These are phyloP conservation scores for Colletotrichum tabaci DNA, from an alignment of 2,329 filamentous ascomycete genomes.

Conservation along the genomic window DNA sequence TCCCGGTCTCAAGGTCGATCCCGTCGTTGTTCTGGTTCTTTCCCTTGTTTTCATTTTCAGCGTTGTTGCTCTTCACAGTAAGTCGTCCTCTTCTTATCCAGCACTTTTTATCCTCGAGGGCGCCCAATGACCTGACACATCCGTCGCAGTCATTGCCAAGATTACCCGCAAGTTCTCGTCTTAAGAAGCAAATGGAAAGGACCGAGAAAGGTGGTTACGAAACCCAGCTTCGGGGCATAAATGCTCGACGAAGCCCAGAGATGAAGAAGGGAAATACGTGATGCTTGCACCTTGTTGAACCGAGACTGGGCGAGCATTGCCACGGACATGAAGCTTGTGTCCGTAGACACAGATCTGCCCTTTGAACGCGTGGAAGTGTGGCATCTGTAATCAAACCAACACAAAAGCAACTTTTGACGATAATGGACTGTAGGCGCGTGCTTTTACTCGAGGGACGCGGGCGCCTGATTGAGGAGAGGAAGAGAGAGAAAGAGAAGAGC, in stretches of 20 bases:
- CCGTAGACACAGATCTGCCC: not conserved
- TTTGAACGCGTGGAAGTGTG: not conserved
- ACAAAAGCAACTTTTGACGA: conserved; percentile 37
- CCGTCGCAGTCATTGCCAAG: conserved; percentile 88
- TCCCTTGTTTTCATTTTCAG: conserved; percentile 99
- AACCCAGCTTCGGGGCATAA: not conserved
- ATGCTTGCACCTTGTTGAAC: not conserved
- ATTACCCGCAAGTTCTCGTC: conserved; percentile 88
- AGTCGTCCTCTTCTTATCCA: conserved; percentile 53
- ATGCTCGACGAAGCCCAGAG: not conserved
- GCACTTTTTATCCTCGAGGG: not conserved
- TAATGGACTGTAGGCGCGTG: conserved; percentile 38
- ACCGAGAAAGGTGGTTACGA: not conserved
- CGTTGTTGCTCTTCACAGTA: conserved; percentile 97
- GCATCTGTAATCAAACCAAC: conserved; percentile 13
- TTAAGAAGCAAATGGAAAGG: conserved; percentile 59
- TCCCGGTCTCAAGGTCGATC: conserved; percentile 96
- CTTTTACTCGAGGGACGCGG: conserved; percentile 13
- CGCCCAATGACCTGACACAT: conserved; percentile 32
- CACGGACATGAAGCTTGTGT: not conserved
- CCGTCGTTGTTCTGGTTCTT: conserved; percentile 95
- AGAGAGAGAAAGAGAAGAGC: conserved; percentile 12
- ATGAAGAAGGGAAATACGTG: conserved; percentile 1
- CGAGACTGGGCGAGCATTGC: not conserved
- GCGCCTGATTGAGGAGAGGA: conserved; percentile 9